Percentiles rank a stretch among this genome's conserved stretches.
Conservation (phyloP, 1,284 basidiomycete species). For the Pseudozyma tsukubaensis region DNA sequence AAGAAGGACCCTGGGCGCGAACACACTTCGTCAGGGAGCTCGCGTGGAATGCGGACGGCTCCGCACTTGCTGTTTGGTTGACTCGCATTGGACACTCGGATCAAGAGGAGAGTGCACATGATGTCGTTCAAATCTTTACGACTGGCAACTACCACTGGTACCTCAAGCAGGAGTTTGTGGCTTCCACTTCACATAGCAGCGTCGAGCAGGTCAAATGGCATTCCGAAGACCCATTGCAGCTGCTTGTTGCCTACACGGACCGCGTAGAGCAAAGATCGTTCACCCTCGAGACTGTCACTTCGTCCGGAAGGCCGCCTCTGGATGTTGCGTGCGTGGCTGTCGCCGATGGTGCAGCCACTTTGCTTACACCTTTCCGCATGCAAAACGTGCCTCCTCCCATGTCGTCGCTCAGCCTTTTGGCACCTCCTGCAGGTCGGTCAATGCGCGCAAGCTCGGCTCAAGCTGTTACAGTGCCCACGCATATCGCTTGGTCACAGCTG, state of each 20-base stretch:
- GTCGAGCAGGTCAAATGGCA: slow-evolving; percentile 83
- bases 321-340: slow-evolving; percentile 90
- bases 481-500: slow-evolving; percentile 76
- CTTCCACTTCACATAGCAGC: slow-evolving; percentile 3
- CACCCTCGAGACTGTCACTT: slow-evolving; percentile 80
- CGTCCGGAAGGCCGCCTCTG: slow-evolving; percentile 75
- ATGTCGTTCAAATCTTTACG: slow-evolving; percentile 86
- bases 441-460: slow-evolving; percentile 12
- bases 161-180: slow-evolving; percentile 61
- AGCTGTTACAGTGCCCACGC: slow-evolving; percentile 41
- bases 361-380: slow-evolving; percentile 90
- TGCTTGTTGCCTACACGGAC: slow-evolving; percentile 74
- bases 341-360: slow-evolving; percentile 84
- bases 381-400: slow-evolving; percentile 97
- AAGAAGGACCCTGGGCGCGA: slow-evolving; percentile 29
- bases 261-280: slow-evolving; percentile 77
- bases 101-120: slow-evolving; percentile 1
- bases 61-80: slow-evolving; percentile 85
- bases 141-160: slow-evolving; percentile 96
- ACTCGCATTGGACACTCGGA: slow-evolving; percentile 51
- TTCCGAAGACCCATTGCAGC: slow-evolving; percentile 79
- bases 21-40: slow-evolving; percentile 78
- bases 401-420: slow-evolving; percentile 78
- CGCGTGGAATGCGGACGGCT: slow-evolving; percentile 89
- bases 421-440: slow-evolving; percentile 56